phyloP scores from a whole-genome alignment of 441 rosid genomes.

The Syzygium malaccense region DNA sequence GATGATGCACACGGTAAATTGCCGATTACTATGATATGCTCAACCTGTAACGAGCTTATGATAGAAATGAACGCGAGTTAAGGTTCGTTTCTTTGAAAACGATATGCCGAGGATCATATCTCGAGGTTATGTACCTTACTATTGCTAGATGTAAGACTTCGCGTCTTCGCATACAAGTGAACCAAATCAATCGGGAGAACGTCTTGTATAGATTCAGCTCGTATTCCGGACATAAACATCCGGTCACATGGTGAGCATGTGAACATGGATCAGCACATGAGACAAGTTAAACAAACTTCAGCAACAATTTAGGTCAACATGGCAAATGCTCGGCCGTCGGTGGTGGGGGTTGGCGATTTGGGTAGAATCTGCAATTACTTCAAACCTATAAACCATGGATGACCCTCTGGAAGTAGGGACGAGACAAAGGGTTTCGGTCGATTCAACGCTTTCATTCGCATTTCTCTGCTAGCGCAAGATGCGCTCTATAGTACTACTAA shows the following conservation, averaged over 20 bases:
- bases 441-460: neutral
- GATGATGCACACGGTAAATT: neutral
- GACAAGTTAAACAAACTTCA: neutral
- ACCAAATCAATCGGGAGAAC: neutral
- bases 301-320: neutral
- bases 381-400: neutral
- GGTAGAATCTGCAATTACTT: neutral
- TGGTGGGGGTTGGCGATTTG: neutral
- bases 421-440: neutral
- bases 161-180: neutral
- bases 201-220: neutral
- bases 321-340: neutral
- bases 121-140: neutral
- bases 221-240: neutral
- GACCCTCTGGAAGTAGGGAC: neutral
- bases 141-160: neutral
- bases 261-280: neutral
- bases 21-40: neutral
- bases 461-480: neutral
- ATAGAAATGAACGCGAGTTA: neutral
- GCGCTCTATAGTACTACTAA: neutral
- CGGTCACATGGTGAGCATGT: neutral
- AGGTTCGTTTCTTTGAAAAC: neutral
- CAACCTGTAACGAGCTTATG: neutral
- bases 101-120: neutral